A percentile compares a stretch with the other conserved stretches of the same genome.
phyloP scores from a whole-genome alignment of 805 yeast species.

The Candida cerambycidarum region DNA sequence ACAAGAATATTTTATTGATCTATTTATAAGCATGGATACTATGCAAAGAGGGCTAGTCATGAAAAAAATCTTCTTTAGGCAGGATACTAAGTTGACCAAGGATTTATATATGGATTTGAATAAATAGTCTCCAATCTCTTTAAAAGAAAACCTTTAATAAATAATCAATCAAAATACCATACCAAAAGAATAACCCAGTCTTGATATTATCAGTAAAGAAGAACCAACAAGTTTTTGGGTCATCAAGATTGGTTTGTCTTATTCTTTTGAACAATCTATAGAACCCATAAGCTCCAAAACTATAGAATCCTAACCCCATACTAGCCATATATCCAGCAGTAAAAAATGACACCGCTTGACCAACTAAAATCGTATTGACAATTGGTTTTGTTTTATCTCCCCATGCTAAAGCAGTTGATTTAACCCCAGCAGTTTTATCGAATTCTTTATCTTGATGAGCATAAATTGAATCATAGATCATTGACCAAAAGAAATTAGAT shows the following conservation, averaged over 20 bases:
- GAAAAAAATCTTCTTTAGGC: conserved; percentile 29
- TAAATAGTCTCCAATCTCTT: too few relatives aligned
- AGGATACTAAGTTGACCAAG: conserved; percentile 24
- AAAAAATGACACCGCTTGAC: conserved; percentile 64
- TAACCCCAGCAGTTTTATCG: conserved; percentile 88
- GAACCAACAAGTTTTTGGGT: conserved; percentile 80
- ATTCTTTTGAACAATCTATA: conserved; percentile 70
- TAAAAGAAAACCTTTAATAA: conserved; percentile 21
- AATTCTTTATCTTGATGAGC: conserved; percentile 96
- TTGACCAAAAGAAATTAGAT: conserved; percentile 86
- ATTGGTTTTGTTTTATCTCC: conserved; percentile 74
- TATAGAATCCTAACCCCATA: conserved; percentile 82
- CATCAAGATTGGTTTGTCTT: conserved; percentile 69
- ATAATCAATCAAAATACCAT: conserved; percentile 69
- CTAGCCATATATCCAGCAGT: conserved; percentile 74
- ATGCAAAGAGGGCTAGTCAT: conserved; percentile 18
- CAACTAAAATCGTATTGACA: conserved; percentile 58
- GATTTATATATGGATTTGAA: conserved; percentile 22
- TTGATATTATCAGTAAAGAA: conserved; percentile 74
- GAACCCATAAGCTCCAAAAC: conserved; percentile 67
- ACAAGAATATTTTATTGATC: conserved; percentile 23
- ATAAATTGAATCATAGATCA: conserved; percentile 93
- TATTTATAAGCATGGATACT: conserved; percentile 21
- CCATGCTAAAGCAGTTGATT: conserved; percentile 96
- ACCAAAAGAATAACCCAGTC: conserved; percentile 69